Conservation (phyloP, 169 alveolate genomes). For the Theileria annulata region DNA sequence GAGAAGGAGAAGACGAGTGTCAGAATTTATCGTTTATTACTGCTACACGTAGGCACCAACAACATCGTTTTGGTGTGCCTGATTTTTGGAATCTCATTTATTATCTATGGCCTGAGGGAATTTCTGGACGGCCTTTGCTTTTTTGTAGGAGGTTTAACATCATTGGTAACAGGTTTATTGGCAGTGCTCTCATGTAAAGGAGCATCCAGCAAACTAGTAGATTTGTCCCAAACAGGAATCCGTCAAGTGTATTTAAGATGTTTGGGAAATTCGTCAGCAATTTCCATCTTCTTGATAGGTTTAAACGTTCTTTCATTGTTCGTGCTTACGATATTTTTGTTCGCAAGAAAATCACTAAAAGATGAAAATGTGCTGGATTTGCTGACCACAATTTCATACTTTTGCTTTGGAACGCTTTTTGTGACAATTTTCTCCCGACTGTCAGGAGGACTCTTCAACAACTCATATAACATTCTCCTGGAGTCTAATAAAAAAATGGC, state of each 20-base stretch:
- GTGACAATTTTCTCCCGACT: conserved; percentile 11
- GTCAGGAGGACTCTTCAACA: conserved; percentile 29
- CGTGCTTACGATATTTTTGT: neutral
- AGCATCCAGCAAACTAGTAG: conserved; percentile 5
- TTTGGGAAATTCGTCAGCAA: neutral
- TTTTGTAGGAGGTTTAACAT: neutral
- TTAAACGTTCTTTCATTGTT: neutral
- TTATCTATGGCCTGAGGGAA: neutral
- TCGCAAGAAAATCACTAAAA: neutral
- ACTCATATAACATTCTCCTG: neutral
- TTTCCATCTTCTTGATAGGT: neutral
- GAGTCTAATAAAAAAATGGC: neutral
- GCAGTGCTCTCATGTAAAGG: neutral
- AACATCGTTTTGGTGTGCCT: neutral
- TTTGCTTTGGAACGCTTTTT: conserved; percentile 3
- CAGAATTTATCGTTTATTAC: neutral
- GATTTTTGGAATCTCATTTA: neutral
- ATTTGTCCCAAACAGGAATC: neutral
- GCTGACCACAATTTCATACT: neutral
- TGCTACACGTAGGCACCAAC: conserved; percentile 1
- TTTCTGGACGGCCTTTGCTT: neutral
- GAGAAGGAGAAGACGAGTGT: too few species aligned
- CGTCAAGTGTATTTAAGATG: neutral
- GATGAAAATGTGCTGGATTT: too few species aligned
- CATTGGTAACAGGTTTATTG: neutral